Conservation (phyloP, 257 asterid species). For the Verbena officinalis region DNA sequence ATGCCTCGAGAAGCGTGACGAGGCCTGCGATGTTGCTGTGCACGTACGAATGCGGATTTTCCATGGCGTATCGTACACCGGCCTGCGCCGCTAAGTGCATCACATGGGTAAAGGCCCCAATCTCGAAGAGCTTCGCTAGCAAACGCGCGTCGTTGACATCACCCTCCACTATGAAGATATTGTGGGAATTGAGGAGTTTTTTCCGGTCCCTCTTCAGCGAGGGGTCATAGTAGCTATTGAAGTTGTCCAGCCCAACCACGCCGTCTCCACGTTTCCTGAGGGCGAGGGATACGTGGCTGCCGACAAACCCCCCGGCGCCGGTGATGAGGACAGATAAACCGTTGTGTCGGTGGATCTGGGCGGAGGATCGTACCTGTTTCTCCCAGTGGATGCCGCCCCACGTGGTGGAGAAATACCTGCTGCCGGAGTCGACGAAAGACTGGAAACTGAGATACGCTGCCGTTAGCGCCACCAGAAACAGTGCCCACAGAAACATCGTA, state of each 20-base stretch:
- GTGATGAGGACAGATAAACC: slow-evolving; percentile 29
- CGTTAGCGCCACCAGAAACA: too few relatives aligned
- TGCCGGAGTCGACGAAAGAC: neutral
- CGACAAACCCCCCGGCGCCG: slow-evolving; percentile 38
- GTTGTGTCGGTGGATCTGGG: slow-evolving; percentile 12
- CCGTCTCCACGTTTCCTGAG: slow-evolving; percentile 34
- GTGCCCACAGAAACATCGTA: too few relatives aligned
- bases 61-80: slow-evolving; percentile 37
- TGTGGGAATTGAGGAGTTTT: neutral
- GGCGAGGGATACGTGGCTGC: slow-evolving; percentile 29
- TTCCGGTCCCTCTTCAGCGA: slow-evolving; percentile 25
- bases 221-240: slow-evolving; percentile 30
- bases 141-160: slow-evolving; percentile 24
- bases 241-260: slow-evolving; percentile 27
- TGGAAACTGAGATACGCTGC: too few relatives aligned
- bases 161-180: slow-evolving; percentile 34
- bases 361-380: slow-evolving; percentile 8
- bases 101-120: slow-evolving; percentile 33
- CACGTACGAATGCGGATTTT: slow-evolving; percentile 36
- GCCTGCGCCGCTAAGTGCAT: slow-evolving; percentile 38
- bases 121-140: slow-evolving; percentile 24
- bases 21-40: slow-evolving; percentile 33
- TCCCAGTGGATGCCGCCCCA: neutral
- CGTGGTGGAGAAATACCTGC: neutral
- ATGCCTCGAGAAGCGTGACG: slow-evolving; percentile 30